Evolutionary conservation across 495 filamentous ascomycete species (phyloP).

Genomic region (Rhypophila decipiens): DNA sequence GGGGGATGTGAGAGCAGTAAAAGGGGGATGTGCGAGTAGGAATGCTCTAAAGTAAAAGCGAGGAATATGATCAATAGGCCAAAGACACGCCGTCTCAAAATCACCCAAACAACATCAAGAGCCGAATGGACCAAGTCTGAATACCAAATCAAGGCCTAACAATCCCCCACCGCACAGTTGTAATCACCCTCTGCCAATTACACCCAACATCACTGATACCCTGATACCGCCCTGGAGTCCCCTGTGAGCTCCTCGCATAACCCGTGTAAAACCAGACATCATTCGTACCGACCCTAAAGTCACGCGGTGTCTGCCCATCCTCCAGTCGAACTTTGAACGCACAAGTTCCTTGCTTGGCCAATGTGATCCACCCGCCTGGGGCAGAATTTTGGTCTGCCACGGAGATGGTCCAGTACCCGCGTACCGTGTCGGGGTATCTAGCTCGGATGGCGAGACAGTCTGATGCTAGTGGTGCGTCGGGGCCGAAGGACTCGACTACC

Average conservation of each 20-base stretch:
- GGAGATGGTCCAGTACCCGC: conserved; percentile 6
- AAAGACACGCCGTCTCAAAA: neutral
- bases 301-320: neutral
- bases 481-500: neutral
- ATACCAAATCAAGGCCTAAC: neutral
- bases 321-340: conserved; percentile 4
- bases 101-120: neutral
- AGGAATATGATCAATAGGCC: no score
- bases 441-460: conserved; percentile 6
- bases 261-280: conserved; percentile 6
- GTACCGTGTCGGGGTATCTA: neutral
- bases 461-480: conserved; percentile 3
- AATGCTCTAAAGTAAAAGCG: no score
- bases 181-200: neutral
- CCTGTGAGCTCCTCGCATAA: conserved; percentile 2
- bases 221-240: conserved; percentile 2
- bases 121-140: neutral
- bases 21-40: no score
- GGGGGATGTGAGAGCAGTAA: no score
- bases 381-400: neutral
- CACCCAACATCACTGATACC: neutral
- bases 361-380: conserved; percentile 2
- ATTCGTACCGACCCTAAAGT: conserved; percentile 4
- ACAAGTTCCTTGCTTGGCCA: conserved; percentile 6
- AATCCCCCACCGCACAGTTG: neutral